Evolutionary conservation across 1,139 yeast species (phyloP).

Genomic region (Magnusiomyces sp.): DNA sequence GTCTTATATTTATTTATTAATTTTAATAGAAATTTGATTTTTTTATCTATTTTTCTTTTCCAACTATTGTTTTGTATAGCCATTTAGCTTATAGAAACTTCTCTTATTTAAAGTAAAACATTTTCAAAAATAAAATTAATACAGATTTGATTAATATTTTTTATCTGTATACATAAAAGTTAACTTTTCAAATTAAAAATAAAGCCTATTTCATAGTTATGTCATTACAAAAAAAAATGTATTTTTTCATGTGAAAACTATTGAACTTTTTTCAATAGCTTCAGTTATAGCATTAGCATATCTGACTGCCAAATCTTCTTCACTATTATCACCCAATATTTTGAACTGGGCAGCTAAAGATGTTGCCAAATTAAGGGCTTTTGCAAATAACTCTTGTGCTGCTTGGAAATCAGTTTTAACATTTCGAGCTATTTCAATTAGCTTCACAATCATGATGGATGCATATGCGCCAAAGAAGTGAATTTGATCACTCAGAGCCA

Average conservation of each 20-base stretch:
- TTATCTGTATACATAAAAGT: too few relatives aligned
- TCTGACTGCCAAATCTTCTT: constrained; percentile 20
- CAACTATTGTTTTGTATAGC: background rate
- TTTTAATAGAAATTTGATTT: too few relatives aligned
- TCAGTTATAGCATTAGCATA: constrained; percentile 20
- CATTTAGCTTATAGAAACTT: too few relatives aligned
- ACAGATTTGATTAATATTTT: too few relatives aligned
- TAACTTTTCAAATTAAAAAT: too few relatives aligned
- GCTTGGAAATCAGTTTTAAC: constrained; percentile 8
- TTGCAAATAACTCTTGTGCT: constrained; percentile 9
- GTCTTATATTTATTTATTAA: background rate
- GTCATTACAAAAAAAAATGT: too few relatives aligned
- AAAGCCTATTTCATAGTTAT: too few relatives aligned
- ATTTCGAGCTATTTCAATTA: constrained; percentile 18
- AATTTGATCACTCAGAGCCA: constrained; percentile 55
- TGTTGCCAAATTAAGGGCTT: constrained; percentile 5
- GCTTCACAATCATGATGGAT: constrained; percentile 38
- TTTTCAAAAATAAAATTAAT: too few relatives aligned
- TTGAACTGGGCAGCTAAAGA: constrained; percentile 8
- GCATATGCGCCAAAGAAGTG: constrained; percentile 51
- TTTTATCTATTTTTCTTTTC: background rate
- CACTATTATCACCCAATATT: constrained; percentile 2
- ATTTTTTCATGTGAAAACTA: too few relatives aligned
- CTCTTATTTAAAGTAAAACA: too few relatives aligned
- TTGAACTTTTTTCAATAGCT: too few relatives aligned